Base-by-base conservation (phyloP, 1,139 yeast species). In the Sugiyamaella novakii region DNA sequence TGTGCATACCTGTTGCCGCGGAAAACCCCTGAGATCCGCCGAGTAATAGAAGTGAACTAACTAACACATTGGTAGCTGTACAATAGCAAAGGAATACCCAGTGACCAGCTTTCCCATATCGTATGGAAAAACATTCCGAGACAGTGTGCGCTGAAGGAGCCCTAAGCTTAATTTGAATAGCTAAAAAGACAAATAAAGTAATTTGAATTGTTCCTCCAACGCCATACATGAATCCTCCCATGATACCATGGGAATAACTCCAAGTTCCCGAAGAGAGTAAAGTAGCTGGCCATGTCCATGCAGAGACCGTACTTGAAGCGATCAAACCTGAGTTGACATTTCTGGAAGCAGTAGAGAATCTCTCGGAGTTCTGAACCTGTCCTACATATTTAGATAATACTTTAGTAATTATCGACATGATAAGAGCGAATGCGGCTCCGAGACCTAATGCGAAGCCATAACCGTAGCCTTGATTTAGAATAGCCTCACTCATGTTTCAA, bases 231-330 rank as follows among this genome's bases (percentile, higher is more conserved):
- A 77, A 79, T 1, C 87, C 81, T 36, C 91, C 92, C 31, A 83
- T 75, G 36, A 87, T 78, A 59, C 95, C 95, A 57, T 84, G 81
- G 49, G 75, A 75, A 66, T 84, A 85, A 12, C 86, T 85, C 66
- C 83, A 87, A 12, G 89, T 70, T 0, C 89, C 80, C 1, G 89
- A 82, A n/a, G 85, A 83, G 36, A 86, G 73, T 41, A 87, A 69
- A 2, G 95, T 86, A 3, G 95, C 91, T 34, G 89, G 87, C 95
- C 95, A 87, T 5, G 95, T 87, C 96, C 96, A 87, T 7, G 91
- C 82, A 18, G 89, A 81, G 7, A 87, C 95, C 31, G 87, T 95
- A 5, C 95, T 94, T 3, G 94, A 81, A 6, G 89, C 81, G 56
- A 87, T 84, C 55, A 87, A 73, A 37, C 89, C 91, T 0, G 89